These are phyloP conservation scores for Botrytis fabae DNA, from an alignment of 2,329 filamentous ascomycete species.

Conservation along the genomic window DNA sequence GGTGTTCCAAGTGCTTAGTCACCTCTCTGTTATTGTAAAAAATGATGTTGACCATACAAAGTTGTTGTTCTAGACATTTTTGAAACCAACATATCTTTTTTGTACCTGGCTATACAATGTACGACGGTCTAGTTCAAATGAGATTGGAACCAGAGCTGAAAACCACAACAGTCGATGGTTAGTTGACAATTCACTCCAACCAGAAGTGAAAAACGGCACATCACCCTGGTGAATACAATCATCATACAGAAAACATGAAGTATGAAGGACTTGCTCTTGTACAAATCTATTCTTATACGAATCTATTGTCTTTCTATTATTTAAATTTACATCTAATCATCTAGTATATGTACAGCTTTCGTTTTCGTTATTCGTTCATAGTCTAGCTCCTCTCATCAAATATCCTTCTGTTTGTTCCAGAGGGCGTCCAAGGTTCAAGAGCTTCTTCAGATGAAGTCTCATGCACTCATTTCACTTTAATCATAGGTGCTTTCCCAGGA, in stretches of 20 bases:
- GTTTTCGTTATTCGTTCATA: neutral
- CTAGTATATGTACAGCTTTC: neutral
- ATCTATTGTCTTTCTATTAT: neutral
- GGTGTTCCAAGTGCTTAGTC: neutral
- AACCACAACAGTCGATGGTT: neutral
- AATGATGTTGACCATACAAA: neutral
- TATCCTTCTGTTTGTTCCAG: slow-evolving; percentile 1
- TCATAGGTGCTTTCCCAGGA: neutral
- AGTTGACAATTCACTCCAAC: no score
- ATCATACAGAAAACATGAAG: neutral
- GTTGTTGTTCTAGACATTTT: neutral
- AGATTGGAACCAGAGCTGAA: neutral
- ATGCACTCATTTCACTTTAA: neutral
- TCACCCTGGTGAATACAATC: neutral
- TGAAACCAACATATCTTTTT: neutral
- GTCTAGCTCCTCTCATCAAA: neutral
- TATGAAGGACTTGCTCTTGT: neutral
- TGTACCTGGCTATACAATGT: neutral
- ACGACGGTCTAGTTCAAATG: no score
- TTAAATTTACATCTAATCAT: neutral
- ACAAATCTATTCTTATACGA: neutral
- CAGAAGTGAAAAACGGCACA: neutral
- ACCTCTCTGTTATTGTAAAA: neutral
- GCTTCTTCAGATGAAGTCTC: neutral
- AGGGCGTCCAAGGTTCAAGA: neutral